phyloP scores from a whole-genome alignment of 75 land plant genomes.

The Gnetum montanum region DNA sequence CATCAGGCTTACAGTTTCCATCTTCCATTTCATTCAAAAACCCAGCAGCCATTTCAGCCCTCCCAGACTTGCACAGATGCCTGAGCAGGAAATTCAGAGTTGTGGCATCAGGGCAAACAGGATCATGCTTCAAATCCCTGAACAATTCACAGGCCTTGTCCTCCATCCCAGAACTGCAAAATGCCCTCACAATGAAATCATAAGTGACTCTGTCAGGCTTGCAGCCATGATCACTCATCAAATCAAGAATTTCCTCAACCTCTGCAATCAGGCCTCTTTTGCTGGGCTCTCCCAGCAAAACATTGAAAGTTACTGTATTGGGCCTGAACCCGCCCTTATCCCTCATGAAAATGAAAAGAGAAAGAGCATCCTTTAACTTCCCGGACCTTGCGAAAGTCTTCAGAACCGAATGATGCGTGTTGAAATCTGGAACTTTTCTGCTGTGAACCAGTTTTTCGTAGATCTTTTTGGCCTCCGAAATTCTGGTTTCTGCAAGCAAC shows the following conservation, averaged over 20 bases:
- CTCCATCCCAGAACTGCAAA: conserved; percentile 27
- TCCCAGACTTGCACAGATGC: conserved; percentile 20
- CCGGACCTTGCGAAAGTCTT: background rate
- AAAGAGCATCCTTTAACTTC: conserved; percentile 8
- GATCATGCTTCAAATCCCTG: conserved; percentile 16
- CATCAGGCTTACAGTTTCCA: conserved; percentile 23
- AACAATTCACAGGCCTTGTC: conserved; percentile 48
- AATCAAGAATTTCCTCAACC: conserved; percentile 16
- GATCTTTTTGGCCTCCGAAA: background rate
- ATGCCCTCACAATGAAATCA: conserved; percentile 48
- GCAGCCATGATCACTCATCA: conserved; percentile 30
- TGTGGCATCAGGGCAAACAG: conserved; percentile 21
- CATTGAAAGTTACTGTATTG: conserved; percentile 22
- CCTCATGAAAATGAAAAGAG: conserved; percentile 30
- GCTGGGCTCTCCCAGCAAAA: conserved; percentile 32
- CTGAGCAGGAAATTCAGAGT: conserved; percentile 51
- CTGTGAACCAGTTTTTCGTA: background rate
- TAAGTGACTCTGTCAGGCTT: conserved; percentile 40
- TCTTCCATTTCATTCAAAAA: conserved; percentile 23
- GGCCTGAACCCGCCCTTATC: conserved; percentile 24
- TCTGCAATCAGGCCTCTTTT: background rate
- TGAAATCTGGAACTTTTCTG: background rate
- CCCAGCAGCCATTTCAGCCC: conserved; percentile 15
- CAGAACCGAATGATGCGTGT: background rate
- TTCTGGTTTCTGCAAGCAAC: background rate